Conservation (phyloP, 805 yeast species). For the Teunomyces panamensis region DNA sequence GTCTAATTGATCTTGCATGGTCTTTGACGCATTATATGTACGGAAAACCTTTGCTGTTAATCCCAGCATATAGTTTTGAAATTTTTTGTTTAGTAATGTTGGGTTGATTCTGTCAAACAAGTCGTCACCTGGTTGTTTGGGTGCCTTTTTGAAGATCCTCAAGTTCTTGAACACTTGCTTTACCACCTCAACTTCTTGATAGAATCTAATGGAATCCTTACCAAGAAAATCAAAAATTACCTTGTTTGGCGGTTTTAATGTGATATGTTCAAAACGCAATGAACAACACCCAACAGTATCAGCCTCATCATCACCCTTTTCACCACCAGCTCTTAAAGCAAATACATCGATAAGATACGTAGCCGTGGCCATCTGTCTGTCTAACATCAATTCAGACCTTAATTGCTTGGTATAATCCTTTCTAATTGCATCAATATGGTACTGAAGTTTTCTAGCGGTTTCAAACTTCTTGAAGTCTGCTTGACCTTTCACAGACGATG, state of each 20-base stretch:
- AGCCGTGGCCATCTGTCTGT: constrained; percentile 91
- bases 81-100: constrained; percentile 72
- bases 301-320: constrained; percentile 95
- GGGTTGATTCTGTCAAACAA: constrained; percentile 90
- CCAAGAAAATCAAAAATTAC: constrained; percentile 92
- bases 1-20: constrained; percentile 94
- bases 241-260: constrained; percentile 77
- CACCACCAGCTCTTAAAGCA: constrained; percentile 98
- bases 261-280: constrained; percentile 82
- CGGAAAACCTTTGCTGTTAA: constrained; percentile 96
- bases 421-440: constrained; percentile 70
- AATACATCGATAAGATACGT: constrained; percentile 88
- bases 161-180: constrained; percentile 88
- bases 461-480: constrained; percentile 91
- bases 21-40: constrained; percentile 93
- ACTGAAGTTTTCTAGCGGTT: constrained; percentile 81
- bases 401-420: constrained; percentile 67
- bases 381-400: constrained; percentile 73
- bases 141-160: constrained; percentile 80
- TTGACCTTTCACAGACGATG: constrained; percentile 85
- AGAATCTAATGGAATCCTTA: constrained; percentile 89
- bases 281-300: constrained; percentile 99
- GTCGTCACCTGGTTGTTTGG: constrained; percentile 90
- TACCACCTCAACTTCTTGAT: constrained; percentile 91
- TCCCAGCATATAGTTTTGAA: constrained; percentile 89